Percentiles rank a stretch among this genome's conserved stretches.
Conservation (phyloP, 2,329 filamentous ascomycete genomes). For the Alternaria ethzedia region DNA sequence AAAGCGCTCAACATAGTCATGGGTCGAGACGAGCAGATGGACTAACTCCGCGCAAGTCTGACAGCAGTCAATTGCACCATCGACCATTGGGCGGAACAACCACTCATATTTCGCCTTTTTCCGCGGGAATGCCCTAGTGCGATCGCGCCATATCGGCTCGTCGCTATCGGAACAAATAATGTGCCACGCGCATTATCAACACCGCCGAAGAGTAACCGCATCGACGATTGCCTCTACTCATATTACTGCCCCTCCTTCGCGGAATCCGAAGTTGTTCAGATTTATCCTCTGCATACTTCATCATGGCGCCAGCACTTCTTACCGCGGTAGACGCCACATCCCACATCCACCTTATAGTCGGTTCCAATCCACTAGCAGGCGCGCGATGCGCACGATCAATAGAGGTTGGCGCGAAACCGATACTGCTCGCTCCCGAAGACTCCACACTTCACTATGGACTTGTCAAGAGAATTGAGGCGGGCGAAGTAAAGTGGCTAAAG, state of each 20-base stretch:
- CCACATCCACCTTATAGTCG: conserved; percentile 84
- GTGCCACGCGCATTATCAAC: conserved; percentile 21
- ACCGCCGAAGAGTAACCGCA: conserved; percentile 15
- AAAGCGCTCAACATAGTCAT: conserved; percentile 79
- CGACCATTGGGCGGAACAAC: conserved; percentile 13
- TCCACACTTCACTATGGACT: conserved; percentile 66
- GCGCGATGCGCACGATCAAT: conserved; percentile 81
- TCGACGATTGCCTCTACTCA: conserved; percentile 13
- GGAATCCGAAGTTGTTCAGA: not conserved
- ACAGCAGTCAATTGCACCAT: conserved; percentile 16
- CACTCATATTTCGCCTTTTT: conserved; percentile 20
- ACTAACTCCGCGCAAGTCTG: conserved; percentile 24
- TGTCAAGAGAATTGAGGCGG: conserved; percentile 69
- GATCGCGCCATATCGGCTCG: conserved; percentile 33
- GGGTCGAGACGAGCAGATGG: conserved; percentile 61
- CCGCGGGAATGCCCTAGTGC: conserved; percentile 24
- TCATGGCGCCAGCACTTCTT: conserved; percentile 66
- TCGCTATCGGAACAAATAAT: conserved; percentile 45
- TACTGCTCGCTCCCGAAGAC: conserved; percentile 75
- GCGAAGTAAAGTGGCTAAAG: conserved; percentile 69
- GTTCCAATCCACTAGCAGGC: conserved; percentile 85
- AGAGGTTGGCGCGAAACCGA: conserved; percentile 79
- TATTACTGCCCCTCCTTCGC: conserved; percentile 6
- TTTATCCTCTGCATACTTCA: not conserved
- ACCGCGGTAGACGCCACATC: conserved; percentile 72